Base-by-base conservation (phyloP, 192 early-diverging fungal species). In the Gonapodya sp. region DNA sequence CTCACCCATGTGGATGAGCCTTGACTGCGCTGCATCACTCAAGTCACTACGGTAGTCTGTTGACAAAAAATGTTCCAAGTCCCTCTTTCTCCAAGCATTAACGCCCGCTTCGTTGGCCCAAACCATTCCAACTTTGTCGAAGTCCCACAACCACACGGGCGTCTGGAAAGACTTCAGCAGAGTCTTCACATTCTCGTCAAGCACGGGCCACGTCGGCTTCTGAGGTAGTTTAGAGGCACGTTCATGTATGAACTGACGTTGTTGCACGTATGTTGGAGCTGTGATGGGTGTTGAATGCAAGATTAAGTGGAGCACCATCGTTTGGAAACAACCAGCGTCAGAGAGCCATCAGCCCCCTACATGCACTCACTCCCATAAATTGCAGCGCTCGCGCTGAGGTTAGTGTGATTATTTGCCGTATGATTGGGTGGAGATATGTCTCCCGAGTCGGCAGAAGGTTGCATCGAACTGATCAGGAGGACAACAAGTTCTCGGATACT, bases 11-110 rank as follows among this genome's bases (percentile, higher is more conserved):
- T 64, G 46, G 24, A 64, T 64, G 8, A 77, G 75, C 31, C 75
- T 18, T 33, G 34, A 2, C 31, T 77, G 18, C 8, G 75, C 34
- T 2, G 75, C 75, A 8, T 77, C 75, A 33, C 8, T 77, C 75
- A 77, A 77, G 75, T 77, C 75, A 33, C 8, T 77, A 8, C 34
- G 18, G 31, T 77, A 77, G 75, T 77, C 75, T 33, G 75, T 77
- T 2, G 75, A 16, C 75, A 77, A 34, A 34, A 77, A 77, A 33
- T 77, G 75, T 34, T 77, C 8, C 31, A 77, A 34, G 75, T 77
- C 75, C 8, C 34, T 77, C 75, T 77, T 77, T 34, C 75, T 18
- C 75, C 75, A 77, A 14, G 34, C 30, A 8, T 8, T 2, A 2
- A 77, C 75, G 8, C 30, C 75, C 8, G 75, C 75, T 16, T 16